Evolutionary conservation across 768 basidiomycete species (phyloP).

Genomic region (Trametes maxima): DNA sequence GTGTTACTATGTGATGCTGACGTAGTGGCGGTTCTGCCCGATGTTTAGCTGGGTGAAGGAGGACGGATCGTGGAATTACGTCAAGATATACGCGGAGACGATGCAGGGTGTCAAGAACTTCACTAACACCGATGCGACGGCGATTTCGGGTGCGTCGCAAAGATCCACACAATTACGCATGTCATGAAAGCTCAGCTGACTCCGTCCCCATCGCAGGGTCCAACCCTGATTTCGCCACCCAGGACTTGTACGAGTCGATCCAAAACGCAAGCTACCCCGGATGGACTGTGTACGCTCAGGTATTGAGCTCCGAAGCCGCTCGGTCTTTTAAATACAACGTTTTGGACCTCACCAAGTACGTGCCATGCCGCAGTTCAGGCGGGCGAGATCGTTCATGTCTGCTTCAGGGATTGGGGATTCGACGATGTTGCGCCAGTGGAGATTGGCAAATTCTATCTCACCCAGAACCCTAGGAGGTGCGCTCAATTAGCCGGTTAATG

Average conservation of each 20-base stretch:
- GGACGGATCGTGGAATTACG: slow-evolving; percentile 54
- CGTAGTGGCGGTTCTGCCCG: neutral
- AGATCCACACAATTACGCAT: neutral
- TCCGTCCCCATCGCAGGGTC: slow-evolving; percentile 10
- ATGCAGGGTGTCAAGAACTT: slow-evolving; percentile 40
- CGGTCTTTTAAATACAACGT: slow-evolving; percentile 54
- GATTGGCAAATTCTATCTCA: slow-evolving; percentile 42
- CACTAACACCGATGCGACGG: slow-evolving; percentile 39
- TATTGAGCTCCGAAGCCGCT: slow-evolving; percentile 53
- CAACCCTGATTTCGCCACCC: slow-evolving; percentile 55
- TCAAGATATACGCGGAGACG: slow-evolving; percentile 45
- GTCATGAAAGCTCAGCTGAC: neutral
- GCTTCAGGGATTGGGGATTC: slow-evolving; percentile 38
- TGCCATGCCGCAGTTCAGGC: neutral
- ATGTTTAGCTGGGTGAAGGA: slow-evolving; percentile 39
- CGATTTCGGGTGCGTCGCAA: slow-evolving; percentile 37
- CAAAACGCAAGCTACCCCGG: slow-evolving; percentile 53
- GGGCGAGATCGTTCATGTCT: neutral
- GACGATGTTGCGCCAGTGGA: slow-evolving; percentile 39
- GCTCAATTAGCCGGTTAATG: neutral
- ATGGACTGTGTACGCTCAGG: slow-evolving; percentile 61
- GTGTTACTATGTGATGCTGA: neutral
- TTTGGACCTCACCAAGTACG: slow-evolving; percentile 51
- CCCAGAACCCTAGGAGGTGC: slow-evolving; percentile 39
- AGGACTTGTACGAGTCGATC: slow-evolving; percentile 59